Percentiles rank a stretch among this genome's conserved stretches.
phyloP scores from a whole-genome alignment of 495 filamentous ascomycete species.

The Penicillium cosmopolitanum region DNA sequence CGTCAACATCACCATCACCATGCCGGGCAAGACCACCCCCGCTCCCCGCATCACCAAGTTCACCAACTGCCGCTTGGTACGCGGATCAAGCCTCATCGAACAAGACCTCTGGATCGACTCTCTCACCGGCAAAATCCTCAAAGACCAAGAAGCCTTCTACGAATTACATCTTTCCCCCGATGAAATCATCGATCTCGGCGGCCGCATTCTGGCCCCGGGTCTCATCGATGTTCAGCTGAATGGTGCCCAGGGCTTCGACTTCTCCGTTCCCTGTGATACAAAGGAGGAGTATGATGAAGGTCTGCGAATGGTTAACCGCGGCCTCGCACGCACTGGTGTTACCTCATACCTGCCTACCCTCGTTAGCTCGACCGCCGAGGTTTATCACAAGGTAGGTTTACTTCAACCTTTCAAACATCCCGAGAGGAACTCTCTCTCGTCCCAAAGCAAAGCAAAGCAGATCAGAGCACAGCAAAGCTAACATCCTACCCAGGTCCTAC shows the following conservation, averaged over 20 bases:
- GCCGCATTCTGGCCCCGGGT: constrained; percentile 77
- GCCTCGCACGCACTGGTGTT: constrained; percentile 74
- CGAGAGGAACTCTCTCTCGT: background rate
- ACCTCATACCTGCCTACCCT: constrained; percentile 84
- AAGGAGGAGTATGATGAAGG: constrained; percentile 66
- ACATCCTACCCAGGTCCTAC: constrained; percentile 56
- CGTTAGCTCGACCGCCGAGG: constrained; percentile 63
- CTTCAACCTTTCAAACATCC: background rate
- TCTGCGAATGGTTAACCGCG: constrained; percentile 66
- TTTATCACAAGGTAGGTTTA: constrained; percentile 62
- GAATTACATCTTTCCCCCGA: constrained; percentile 58
- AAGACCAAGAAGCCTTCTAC: constrained; percentile 76
- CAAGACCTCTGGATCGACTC: constrained; percentile 83
- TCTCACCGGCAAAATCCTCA: constrained; percentile 72
- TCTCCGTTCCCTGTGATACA: constrained; percentile 70
- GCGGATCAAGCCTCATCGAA: constrained; percentile 62
- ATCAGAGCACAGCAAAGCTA: constrained; percentile 1
- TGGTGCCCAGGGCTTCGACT: constrained; percentile 84
- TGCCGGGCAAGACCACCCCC: constrained; percentile 46
- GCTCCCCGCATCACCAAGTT: constrained; percentile 70
- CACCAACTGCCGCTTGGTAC: constrained; percentile 76
- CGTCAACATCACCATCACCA: constrained; percentile 24
- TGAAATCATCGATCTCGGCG: constrained; percentile 69
- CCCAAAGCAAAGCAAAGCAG: background rate
- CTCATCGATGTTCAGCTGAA: constrained; percentile 88